Base-by-base conservation (phyloP, 2,329 filamentous ascomycete species). In the Alternaria sp. region DNA sequence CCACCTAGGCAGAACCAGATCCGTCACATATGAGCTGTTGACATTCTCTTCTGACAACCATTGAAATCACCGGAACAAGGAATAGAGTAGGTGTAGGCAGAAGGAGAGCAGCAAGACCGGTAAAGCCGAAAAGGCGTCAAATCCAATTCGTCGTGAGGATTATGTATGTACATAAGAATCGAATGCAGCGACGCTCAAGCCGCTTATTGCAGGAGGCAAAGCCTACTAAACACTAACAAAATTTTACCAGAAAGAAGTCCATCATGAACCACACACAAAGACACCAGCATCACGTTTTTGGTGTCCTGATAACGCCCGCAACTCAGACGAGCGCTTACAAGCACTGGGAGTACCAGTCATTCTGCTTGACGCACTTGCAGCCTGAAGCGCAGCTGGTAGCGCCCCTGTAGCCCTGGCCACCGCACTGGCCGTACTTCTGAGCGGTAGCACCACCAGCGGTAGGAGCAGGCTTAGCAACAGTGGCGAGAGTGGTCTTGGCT, bases 321-420 rank as follows among this genome's bases (percentile, higher is more conserved):
- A 47, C n/a, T 11, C n/a, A 28, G 47, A 26, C 23, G 28, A 21
- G 21, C 12, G 30, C 56, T 43, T 73, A 76, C 28, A 76, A 56
- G 71, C 84, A 85, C 78, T 85, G 84, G 26, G 70, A 81, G 77
- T 85, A 85, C 71, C 81, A 85, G 8, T 77, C 71, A 75, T 85
- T 85, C 59, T 69, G 70, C 23, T 72, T 69, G 33, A 74, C 74
- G 75, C 84, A 85, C 8, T 73, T 75, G 23, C 63, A 65, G 28
- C 83, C 83, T 26, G 74, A 61, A 6, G 75, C 78, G 58, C 83
- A 85, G 12, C 64, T 57, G 5, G 78, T 82, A 6, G 80, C 51
- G 18, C 83, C 84, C 2, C 71, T 79, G 69, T 73, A 84, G 55
- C 76, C 78, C 11, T 72, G 71, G 18, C 84, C 84, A 69, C 84